Base-by-base conservation (phyloP, 2,329 filamentous ascomycete species). In the Penicillium thymicola region DNA sequence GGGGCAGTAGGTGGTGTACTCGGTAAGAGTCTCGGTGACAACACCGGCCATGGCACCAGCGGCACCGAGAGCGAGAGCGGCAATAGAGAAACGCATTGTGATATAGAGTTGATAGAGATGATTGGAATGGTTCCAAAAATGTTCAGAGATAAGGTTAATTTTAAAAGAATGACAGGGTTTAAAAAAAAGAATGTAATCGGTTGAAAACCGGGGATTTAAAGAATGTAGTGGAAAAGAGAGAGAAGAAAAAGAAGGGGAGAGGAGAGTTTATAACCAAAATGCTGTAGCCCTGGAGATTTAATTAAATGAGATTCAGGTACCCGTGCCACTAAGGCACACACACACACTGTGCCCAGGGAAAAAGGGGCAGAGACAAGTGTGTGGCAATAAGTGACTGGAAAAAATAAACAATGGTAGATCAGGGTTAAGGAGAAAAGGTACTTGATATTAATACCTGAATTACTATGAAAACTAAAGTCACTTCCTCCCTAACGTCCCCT, bases 1-100 rank as follows among this genome's bases (percentile, higher is more conserved):
- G 23, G 88, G 87, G 85, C 89, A 91, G 84, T 81, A 89, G 71
- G 88, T 91, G 76, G 82, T 85, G 79, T 84, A 84, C 57, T 78
- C 75, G 57, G 84, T 85, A 63, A 90, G 82, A 64, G 85, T 78
- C 80, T 88, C 84, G 65, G 86, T 90, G 76, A 80, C 81, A 75
- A 72, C 57, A 49, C 55, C 58, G 55, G 75, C 75, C 51, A 70
- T 63, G 61, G 70, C 76, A 66, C 70, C 72, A 62, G 71, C 71
- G 62, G 72, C 76, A 58, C 76, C 65, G 63, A 71, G 73, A 60
- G 73, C 65, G 51, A 72, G 61, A 64, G 75, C 67, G 65, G 75
- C 73, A 65, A 74, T 64, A 63, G 78, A 73, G 77, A 79, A 79
- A 75, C 77, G 78, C 79, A 82, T 82, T 61, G 74, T 80, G 76